Conservation (phyloP, 306 rosid species). For the Ormosia emarginata region DNA sequence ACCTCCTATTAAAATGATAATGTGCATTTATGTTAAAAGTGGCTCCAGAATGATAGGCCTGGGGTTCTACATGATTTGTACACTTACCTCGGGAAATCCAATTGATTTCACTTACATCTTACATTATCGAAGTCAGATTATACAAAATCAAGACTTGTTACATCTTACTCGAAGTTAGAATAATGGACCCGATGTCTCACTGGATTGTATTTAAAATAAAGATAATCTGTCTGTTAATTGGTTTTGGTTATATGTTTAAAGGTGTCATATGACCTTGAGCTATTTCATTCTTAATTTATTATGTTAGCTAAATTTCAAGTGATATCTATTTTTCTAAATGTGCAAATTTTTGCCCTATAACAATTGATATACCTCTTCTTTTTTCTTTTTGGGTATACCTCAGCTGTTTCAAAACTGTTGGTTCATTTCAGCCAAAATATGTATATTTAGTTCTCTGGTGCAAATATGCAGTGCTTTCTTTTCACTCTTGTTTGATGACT, state of each 20-base stretch:
- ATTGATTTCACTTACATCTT: neutral
- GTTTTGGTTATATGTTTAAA: neutral
- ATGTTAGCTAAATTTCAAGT: neutral
- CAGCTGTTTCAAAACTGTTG: neutral
- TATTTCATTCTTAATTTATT: neutral
- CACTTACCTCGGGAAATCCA: neutral
- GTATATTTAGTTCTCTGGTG: neutral
- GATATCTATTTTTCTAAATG: neutral
- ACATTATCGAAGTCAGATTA: neutral
- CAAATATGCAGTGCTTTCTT: neutral
- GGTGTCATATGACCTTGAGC: neutral
- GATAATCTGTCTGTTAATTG: neutral
- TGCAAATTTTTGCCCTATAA: neutral
- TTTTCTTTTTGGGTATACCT: neutral
- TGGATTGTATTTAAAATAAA: neutral
- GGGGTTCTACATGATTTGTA: neutral
- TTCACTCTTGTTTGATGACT: slow-evolving; percentile 10
- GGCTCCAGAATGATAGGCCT: neutral
- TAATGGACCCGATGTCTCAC: neutral
- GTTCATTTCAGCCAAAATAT: neutral
- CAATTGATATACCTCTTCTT: neutral
- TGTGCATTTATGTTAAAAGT: neutral
- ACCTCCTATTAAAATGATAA: neutral
- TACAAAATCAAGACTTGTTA: neutral
- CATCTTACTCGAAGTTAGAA: neutral